These are phyloP conservation scores for Histomonas meleagridis DNA, from an alignment of 208 protist species.

Conservation along the genomic window DNA sequence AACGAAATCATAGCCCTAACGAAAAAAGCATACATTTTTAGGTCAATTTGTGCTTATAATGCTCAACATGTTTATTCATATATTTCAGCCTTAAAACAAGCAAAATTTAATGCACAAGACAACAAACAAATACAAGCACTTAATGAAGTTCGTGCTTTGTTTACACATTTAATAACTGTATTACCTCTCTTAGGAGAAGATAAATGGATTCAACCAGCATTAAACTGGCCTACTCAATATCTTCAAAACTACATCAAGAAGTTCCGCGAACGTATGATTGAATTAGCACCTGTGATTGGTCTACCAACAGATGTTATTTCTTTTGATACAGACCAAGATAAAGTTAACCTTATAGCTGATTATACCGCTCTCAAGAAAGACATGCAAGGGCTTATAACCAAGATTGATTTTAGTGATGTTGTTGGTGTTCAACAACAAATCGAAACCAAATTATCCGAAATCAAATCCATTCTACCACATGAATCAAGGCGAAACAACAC, in stretches of 20 bases:
- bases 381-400: neutral
- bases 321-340: neutral
- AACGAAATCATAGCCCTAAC: too few relatives aligned
- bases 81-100: too few relatives aligned
- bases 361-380: neutral
- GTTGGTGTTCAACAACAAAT: neutral
- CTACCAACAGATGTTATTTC: neutral
- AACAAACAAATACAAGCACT: too few relatives aligned
- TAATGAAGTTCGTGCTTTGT: too few relatives aligned
- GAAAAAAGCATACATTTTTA: too few relatives aligned
- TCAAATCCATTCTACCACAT: neutral
- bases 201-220: neutral
- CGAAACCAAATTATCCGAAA: neutral
- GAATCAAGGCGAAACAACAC: neutral
- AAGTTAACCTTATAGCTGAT: neutral
- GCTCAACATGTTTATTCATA: too few relatives aligned
- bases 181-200: too few relatives aligned
- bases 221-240: neutral
- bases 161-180: too few relatives aligned
- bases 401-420: neutral
- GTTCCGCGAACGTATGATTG: neutral
- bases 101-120: too few relatives aligned
- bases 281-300: neutral
- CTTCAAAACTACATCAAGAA: neutral
- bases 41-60: too few relatives aligned